Percentiles rank a stretch among this genome's conserved stretches.
phyloP scores from a whole-genome alignment of 257 asterid genomes.

The Ballota nigra region DNA sequence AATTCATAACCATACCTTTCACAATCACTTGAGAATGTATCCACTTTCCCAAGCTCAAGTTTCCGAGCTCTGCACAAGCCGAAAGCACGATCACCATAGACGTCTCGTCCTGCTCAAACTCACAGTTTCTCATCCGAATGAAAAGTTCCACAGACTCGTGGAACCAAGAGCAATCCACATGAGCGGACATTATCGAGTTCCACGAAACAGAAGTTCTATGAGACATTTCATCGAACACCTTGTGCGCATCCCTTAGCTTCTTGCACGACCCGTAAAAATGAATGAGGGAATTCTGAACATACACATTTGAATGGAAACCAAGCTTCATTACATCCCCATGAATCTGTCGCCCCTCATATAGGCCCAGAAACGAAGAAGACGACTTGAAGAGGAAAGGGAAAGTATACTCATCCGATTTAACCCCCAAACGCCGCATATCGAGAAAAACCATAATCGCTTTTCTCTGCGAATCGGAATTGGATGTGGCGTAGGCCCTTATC shows the following conservation, averaged over 20 bases:
- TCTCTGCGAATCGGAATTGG: constrained; percentile 25
- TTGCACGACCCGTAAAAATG: constrained; percentile 58
- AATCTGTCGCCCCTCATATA: constrained; percentile 58
- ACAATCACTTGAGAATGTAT: constrained; percentile 62
- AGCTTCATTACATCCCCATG: constrained; percentile 66
- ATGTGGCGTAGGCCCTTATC: constrained; percentile 49
- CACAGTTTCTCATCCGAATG: constrained; percentile 41
- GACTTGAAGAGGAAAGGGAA: constrained; percentile 67
- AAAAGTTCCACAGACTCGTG: constrained; percentile 42
- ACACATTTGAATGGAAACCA: constrained; percentile 47
- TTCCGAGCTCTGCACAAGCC: constrained; percentile 60
- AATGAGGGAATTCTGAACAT: constrained; percentile 63
- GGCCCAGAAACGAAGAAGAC: constrained; percentile 48
- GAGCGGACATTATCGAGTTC: constrained; percentile 71
- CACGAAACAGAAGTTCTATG: constrained; percentile 58
- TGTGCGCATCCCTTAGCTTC: constrained; percentile 43
- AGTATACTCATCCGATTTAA: constrained; percentile 55
- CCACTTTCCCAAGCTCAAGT: constrained; percentile 66
- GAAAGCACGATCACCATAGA: constrained; percentile 74
- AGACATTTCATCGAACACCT: constrained; percentile 66
- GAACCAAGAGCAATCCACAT: constrained; percentile 47
- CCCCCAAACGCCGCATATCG: constrained; percentile 50
- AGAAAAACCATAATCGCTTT: constrained; percentile 45
- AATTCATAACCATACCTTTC: constrained; percentile 48
- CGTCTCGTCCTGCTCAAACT: constrained; percentile 52